These are phyloP conservation scores for Saccharum spontaneum DNA, from an alignment of 176 grass and related monocot species.

Conservation along the genomic window DNA sequence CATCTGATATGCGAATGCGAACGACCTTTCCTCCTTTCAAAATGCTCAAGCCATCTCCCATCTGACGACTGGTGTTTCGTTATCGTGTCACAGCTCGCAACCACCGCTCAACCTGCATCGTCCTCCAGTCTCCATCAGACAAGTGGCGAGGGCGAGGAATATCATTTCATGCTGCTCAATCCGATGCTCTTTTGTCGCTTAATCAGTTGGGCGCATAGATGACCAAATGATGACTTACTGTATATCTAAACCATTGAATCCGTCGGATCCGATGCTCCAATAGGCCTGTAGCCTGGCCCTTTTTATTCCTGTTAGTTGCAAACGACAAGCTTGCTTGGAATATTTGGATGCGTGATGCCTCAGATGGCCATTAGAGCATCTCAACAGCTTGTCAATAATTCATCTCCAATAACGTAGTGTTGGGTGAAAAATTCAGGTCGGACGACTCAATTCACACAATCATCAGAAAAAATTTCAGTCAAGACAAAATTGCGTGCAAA, in stretches of 20 bases:
- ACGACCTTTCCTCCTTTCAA: not conserved
- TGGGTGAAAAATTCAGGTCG: too few species aligned
- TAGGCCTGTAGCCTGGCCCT: not conserved
- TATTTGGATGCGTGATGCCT: not conserved
- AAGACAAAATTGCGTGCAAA: too few species aligned
- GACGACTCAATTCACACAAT: too few species aligned
- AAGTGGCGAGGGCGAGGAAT: not conserved
- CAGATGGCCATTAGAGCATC: conserved; percentile 31
- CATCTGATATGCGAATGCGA: too few species aligned
- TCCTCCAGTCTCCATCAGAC: conserved; percentile 15
- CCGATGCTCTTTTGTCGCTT: conserved; percentile 41
- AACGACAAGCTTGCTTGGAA: not conserved
- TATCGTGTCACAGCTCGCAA: not conserved
- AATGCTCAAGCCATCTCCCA: not conserved
- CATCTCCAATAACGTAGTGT: too few species aligned
- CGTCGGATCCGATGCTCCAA: not conserved
- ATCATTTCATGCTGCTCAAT: not conserved
- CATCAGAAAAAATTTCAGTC: too few species aligned
- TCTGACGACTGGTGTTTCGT: not conserved
- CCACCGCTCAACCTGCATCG: not conserved
- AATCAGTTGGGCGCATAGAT: not conserved
- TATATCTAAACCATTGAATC: conserved; percentile 19
- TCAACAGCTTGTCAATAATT: too few species aligned
- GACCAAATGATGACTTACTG: not conserved
- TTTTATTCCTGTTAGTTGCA: not conserved